Evolutionary conservation across 257 asterid genomes (phyloP), one percentile per base, ranked within the genome.

Genomic region (Ajuga chamaepitys): DNA sequence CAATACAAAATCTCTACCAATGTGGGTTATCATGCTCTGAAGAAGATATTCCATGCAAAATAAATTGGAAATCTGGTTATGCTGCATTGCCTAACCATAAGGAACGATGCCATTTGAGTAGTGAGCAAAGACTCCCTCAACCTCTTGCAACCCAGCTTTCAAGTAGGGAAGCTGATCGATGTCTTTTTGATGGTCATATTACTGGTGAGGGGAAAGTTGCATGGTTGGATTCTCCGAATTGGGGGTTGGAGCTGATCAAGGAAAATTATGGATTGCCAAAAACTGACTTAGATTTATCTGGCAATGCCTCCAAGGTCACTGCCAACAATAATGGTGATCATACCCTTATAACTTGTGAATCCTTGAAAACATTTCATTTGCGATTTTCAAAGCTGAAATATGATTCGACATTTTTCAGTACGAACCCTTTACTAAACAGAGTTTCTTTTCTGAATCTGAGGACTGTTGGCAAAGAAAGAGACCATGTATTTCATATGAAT

Each of bases 391-490:
- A 69, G 68, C 74, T 68, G 68, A 81, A 61, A 56, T 81, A 75
- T 28, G 73, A 74, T 77, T 78, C 89, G 38, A 67, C 85, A 35
- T 68, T 74, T 78, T 79, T 94, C 62, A 84, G 90, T 72, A 72
- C 65, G 85, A 90, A 94, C 66, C 99, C 96, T 17, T 53, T 65
- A 51, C 69, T 78, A 75, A 74, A 79, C 34, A 78, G 77, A 79
- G 64, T 74, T 57, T 72, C 77, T 65, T 77, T 82, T 64, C 67
- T 72, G 20, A 75, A 75, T 65, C 75, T 60, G 62, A 77, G 74
- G 79, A 66, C 78, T 62, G 70, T 74, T 72, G 37, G 30, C 26
- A 80, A 74, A 65, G 83, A 83, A 68, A 77, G 70, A 18, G 65
- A 50, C 53, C 76, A 54, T 62, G 57, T 74, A 64, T 75, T 74